Base-by-base conservation (phyloP, 139 green algal species). In the Trebouxia sp. region DNA sequence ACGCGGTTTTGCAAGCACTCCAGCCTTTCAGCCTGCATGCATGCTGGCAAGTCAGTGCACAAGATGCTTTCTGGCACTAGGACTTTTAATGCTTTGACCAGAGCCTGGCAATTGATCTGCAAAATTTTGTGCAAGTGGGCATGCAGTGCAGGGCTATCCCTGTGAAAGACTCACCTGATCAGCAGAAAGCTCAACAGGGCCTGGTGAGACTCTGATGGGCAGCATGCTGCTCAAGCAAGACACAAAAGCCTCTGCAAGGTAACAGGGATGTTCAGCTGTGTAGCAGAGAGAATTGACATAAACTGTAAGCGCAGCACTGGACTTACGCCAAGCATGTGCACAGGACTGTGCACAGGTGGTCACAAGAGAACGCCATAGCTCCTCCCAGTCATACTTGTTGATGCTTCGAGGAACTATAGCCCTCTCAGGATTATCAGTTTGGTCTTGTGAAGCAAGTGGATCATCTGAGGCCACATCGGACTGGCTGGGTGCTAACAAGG, bases 21-120 rank as follows among this genome's bases (percentile, higher is more conserved):
- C 67, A 92, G 66, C 55, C 69, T 82, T 65, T 85, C 80, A 12
- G 51, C 72, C 86, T 90, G 84, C 74, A 78, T n/a, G 28, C 15
- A 30, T n/a, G n/a, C n/a, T n/a, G n/a, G n/a, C n/a, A n/a, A n/a
- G n/a, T n/a, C n/a, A n/a, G n/a, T n/a, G n/a, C n/a, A n/a, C n/a
- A n/a, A n/a, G n/a, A n/a, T n/a, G n/a, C n/a, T n/a, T n/a, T n/a
- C n/a, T n/a, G n/a, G n/a, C n/a, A n/a, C n/a, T n/a, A n/a, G n/a
- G n/a, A n/a, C n/a, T n/a, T n/a, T n/a, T n/a, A n/a, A n/a, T n/a
- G n/a, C n/a, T n/a, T n/a, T n/a, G n/a, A n/a, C n/a, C n/a, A n/a
- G n/a, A n/a, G n/a, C n/a, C n/a, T n/a, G n/a, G n/a, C n/a, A n/a
- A n/a, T n/a, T n/a, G n/a, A n/a, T n/a, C n/a, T n/a, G n/a, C n/a